Evolutionary conservation across 2,329 filamentous ascomycete species (phyloP).

Genomic region (Arachnopeziza araneosa): DNA sequence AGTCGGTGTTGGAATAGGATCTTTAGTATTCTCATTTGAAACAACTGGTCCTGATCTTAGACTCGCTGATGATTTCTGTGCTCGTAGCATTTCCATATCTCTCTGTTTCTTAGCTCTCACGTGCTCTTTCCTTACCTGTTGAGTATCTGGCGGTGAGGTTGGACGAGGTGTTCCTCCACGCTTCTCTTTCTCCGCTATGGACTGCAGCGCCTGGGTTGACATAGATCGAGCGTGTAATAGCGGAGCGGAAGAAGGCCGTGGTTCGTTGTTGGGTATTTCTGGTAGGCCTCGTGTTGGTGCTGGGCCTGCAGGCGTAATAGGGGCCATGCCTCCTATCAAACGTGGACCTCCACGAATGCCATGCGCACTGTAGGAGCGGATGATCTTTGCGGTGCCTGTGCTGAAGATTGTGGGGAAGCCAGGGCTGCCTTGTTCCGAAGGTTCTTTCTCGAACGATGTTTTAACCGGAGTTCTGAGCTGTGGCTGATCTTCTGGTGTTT

Average conservation of each 20-base stretch:
- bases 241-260: not conserved
- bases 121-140: constrained; percentile 17
- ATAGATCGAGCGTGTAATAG: not conserved
- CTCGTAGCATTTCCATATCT: constrained; percentile 19
- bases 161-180: not conserved
- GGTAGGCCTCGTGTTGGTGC: constrained; percentile 1
- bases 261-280: not conserved
- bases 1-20: not conserved
- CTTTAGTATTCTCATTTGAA: not conserved
- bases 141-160: not conserved
- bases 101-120: constrained; percentile 21
- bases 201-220: not conserved
- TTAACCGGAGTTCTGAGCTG: not conserved
- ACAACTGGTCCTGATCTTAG: not conserved
- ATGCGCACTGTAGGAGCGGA: not conserved
- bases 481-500: not conserved
- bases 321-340: not conserved
- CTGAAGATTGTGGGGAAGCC: not conserved
- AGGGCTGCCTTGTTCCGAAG: not conserved
- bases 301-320: not conserved
- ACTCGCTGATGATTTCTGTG: not conserved
- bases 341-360: not conserved
- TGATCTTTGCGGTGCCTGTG: constrained; percentile 3
- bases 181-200: not conserved
- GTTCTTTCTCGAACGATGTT: not conserved